Conservation (phyloP, 306 rosid species). For the Sicyos edulis region DNA sequence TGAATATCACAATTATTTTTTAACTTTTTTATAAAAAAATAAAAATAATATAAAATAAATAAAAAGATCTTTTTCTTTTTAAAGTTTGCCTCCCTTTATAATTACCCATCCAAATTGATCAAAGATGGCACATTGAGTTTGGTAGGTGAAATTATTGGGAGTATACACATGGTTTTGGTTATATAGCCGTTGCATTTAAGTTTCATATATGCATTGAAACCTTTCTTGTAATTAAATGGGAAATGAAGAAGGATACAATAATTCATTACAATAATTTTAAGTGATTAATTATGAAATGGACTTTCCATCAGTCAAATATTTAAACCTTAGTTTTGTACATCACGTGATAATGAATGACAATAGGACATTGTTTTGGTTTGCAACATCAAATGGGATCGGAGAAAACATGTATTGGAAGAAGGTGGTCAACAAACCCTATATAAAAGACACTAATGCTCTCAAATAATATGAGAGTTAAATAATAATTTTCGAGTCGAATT, state of each 20-base stretch:
- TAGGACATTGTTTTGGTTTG: too few species aligned
- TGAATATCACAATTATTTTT: too few species aligned
- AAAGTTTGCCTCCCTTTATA: not conserved
- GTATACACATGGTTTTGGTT: not conserved
- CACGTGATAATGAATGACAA: not conserved
- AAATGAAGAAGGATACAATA: not conserved
- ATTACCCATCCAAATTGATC: not conserved
- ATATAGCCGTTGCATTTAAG: not conserved
- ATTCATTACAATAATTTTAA: conserved; percentile 12
- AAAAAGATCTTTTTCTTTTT: too few species aligned
- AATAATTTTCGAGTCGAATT: too few species aligned
- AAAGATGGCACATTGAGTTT: not conserved
- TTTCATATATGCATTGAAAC: not conserved
- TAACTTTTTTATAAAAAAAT: too few species aligned
- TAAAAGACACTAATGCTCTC: too few species aligned
- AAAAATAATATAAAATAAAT: too few species aligned
- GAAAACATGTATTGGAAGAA: too few species aligned
- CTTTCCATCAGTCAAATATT: not conserved
- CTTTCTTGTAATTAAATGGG: not conserved
- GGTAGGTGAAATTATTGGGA: conserved; percentile 8
- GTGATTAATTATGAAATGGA: not conserved
- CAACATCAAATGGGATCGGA: too few species aligned
- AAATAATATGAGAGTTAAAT: too few species aligned
- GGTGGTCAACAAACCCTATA: too few species aligned
- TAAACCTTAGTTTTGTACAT: not conserved